phyloP scores from a whole-genome alignment of 2,329 filamentous ascomycete genomes.

The Monosporascus sp. region DNA sequence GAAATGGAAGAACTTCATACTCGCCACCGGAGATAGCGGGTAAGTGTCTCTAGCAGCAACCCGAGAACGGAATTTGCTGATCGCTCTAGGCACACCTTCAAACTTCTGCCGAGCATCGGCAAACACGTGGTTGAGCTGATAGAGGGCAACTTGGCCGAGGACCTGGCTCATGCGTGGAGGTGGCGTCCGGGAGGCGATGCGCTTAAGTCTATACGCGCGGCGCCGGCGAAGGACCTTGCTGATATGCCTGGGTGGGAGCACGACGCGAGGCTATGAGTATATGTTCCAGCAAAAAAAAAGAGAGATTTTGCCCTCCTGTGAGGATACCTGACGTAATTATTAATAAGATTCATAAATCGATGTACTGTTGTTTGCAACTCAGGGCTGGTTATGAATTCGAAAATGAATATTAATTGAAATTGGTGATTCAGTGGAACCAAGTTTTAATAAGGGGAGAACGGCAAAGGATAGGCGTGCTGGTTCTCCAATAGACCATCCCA shows the following conservation, averaged over 20 bases:
- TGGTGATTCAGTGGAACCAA: no score
- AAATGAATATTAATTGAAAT: no score
- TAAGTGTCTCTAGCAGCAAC: conserved; percentile 15
- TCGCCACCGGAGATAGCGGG: conserved; percentile 44
- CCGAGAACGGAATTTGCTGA: not conserved
- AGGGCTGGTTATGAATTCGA: no score
- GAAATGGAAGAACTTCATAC: conserved; percentile 38
- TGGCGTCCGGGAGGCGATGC: conserved; percentile 43
- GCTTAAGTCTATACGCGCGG: conserved; percentile 34
- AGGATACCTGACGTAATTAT: no score
- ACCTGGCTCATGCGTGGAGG: conserved; percentile 36
- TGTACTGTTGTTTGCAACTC: no score
- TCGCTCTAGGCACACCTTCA: conserved; percentile 36
- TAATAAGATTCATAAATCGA: no score
- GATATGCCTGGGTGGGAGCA: conserved; percentile 41
- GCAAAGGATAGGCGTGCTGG: no score
- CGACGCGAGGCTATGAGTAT: conserved; percentile 2
- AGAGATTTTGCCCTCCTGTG: no score
- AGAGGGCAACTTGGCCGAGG: conserved; percentile 33
- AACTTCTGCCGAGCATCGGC: conserved; percentile 40
- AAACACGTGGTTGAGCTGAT: conserved; percentile 42
- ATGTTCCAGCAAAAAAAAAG: no score
- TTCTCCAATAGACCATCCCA: no score
- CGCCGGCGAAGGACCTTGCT: conserved; percentile 37
- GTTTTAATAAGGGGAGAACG: no score